A percentile compares a stretch with the other conserved stretches of the same genome.
phyloP scores from a whole-genome alignment of 352 stramenopile species.

The Pythium brachiatum region DNA sequence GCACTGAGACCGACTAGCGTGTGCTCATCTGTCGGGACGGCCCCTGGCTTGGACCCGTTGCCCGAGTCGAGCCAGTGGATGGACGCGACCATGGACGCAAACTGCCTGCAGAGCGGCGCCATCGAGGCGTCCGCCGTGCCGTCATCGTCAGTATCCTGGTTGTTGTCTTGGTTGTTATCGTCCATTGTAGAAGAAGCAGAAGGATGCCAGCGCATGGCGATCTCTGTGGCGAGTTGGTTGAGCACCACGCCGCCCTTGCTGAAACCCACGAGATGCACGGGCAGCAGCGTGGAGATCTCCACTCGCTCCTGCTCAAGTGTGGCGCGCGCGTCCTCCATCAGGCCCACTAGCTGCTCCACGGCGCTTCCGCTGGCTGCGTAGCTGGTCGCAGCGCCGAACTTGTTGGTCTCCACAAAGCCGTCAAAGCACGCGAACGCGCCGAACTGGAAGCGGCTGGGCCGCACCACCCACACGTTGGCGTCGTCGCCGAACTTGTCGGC shows the following conservation, averaged over 20 bases:
- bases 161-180: slow-evolving; percentile 16
- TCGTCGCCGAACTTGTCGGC: slow-evolving; percentile 46
- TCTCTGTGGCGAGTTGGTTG: slow-evolving; percentile 69
- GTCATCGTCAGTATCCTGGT: slow-evolving; percentile 17
- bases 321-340: slow-evolving; percentile 13
- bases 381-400: slow-evolving; percentile 43
- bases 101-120: not conserved
- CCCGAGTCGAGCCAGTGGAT: slow-evolving; percentile 68
- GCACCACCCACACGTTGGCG: slow-evolving; percentile 61
- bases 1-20: slow-evolving; percentile 36
- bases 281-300: slow-evolving; percentile 41
- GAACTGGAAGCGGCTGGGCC: slow-evolving; percentile 38
- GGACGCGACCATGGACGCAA: slow-evolving; percentile 35
- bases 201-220: slow-evolving; percentile 27
- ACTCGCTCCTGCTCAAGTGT: slow-evolving; percentile 22
- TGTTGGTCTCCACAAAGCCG: slow-evolving; percentile 57
- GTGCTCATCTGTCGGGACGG: slow-evolving; percentile 33
- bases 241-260: slow-evolving; percentile 68
- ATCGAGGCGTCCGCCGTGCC: not conserved
- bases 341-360: slow-evolving; percentile 19
- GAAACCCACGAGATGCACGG: slow-evolving; percentile 63
- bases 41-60: slow-evolving; percentile 46
- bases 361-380: slow-evolving; percentile 32
- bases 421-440: slow-evolving; percentile 60
- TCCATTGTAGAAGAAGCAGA: not conserved